Evolutionary conservation across 2,329 filamentous ascomycete species (phyloP), one percentile per base, ranked within the genome.

Genomic region (Aspergillus ruber): DNA sequence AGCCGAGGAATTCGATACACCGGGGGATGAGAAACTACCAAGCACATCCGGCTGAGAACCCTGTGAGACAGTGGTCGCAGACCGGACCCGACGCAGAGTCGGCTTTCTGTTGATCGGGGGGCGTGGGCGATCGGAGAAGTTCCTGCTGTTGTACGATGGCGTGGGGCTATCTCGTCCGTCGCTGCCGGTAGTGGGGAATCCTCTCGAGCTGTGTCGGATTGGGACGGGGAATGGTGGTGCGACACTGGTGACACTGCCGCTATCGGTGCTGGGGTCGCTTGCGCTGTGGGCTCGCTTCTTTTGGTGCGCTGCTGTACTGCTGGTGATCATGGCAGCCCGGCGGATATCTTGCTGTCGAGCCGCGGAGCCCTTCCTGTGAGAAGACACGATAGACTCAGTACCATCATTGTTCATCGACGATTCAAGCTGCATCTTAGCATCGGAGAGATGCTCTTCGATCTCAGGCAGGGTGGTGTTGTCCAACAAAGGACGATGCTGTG

Each of bases 221-320:
- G 93, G 93, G 6, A 98, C 95, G 0, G 93, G 90, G 73, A 95
- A 96, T 0, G 93, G 93, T 23, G 93, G 90, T 45, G 62, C 57
- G 44, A 63, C 60, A 29, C 61, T 65, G n/a, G 60, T 69, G 40
- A 57, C 56, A 49, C 62, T 69, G 39, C 64, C 63, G 46, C 66
- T 68, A 27, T 73, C 68, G 17, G 72, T 62, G 47, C 68, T 71
- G 9, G 72, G 71, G 21, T 68, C 68, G 42, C 72, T 74, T 2
- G 73, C 71, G 45, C 68, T 76, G 40, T 74, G 71, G 46, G 73
- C 50, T 82, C 88, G 43, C 74, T 76, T 45, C 82, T 68, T 63
- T 78, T 88, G 42, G 55, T 91, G 87, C 9, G 82, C 83, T 21
- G 80, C 81, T 45, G 88, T 84, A 15, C 88, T 86, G 61, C 78